Evolutionary conservation across 495 filamentous ascomycete species (phyloP).

Genomic region (Penicillium flavigenum): DNA sequence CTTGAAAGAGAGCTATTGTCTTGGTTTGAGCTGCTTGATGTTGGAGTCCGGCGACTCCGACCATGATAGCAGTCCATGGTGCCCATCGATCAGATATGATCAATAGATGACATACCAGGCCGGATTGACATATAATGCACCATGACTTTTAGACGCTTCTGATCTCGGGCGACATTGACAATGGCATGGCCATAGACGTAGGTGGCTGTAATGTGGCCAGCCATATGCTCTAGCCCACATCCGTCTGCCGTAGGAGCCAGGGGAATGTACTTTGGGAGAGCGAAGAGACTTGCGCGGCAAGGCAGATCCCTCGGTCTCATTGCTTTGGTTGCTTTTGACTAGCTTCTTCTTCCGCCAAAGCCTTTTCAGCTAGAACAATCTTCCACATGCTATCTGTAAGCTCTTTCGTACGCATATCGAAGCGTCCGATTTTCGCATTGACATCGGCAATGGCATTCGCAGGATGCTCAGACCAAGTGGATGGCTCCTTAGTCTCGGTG

Average conservation of each 20-base stretch:
- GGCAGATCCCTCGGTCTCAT: conserved; percentile 5
- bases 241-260: neutral
- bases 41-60: neutral
- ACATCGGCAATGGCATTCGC: conserved; percentile 21
- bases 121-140: neutral
- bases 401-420: conserved; percentile 30
- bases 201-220: neutral
- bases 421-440: conserved; percentile 21
- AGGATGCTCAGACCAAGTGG: conserved; percentile 28
- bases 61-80: neutral
- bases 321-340: conserved; percentile 12
- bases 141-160: neutral
- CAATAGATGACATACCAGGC: neutral
- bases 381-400: conserved; percentile 44
- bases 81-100: neutral
- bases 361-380: conserved; percentile 43
- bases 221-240: neutral
- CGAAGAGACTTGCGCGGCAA: neutral
- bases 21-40: neutral
- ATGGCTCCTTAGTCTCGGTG: conserved; percentile 24
- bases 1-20: neutral
- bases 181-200: neutral
- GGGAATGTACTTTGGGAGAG: neutral
- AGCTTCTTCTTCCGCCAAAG: conserved; percentile 38
- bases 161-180: neutral